Conservation (phyloP, 805 yeast species). For the Candida bentonensis region DNA sequence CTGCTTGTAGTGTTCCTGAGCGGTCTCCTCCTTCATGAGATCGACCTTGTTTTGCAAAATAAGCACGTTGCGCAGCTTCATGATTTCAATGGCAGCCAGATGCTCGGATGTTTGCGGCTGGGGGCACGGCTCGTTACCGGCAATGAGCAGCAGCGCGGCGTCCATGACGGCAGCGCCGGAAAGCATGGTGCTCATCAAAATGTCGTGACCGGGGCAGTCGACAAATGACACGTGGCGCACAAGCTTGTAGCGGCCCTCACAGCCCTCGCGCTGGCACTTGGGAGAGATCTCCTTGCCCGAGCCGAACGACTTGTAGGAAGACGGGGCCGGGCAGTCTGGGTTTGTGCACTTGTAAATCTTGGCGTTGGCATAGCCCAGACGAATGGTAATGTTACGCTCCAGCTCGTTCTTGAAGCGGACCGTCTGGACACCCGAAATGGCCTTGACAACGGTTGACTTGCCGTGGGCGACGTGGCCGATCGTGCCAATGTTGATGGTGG, state of each 20-base stretch:
- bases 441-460: slow-evolving; percentile 84
- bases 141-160: slow-evolving; percentile 90
- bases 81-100: slow-evolving; percentile 97
- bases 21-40: slow-evolving; percentile 94
- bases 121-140: slow-evolving; percentile 98
- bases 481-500: slow-evolving; percentile 96
- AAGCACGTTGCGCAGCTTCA: slow-evolving; percentile 94
- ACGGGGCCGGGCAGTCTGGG: slow-evolving; percentile 81
- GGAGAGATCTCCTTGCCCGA: slow-evolving; percentile 93
- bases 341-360: slow-evolving; percentile 89
- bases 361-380: slow-evolving; percentile 97
- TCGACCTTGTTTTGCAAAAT: slow-evolving; percentile 97
- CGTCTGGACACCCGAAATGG: slow-evolving; percentile 97
- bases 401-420: slow-evolving; percentile 98
- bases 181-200: slow-evolving; percentile 99
- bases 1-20: slow-evolving; percentile 88
- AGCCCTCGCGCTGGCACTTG: slow-evolving; percentile 76
- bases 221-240: slow-evolving; percentile 96
- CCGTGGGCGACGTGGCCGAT: slow-evolving; percentile 96
- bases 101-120: slow-evolving; percentile 99
- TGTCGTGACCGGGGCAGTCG: slow-evolving; percentile 99
- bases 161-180: slow-evolving; percentile 99
- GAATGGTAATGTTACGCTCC: slow-evolving; percentile 97
- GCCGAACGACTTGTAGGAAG: slow-evolving; percentile 86
- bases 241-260: slow-evolving; percentile 76